These are phyloP conservation scores for Crotalaria pallida DNA, from an alignment of 306 rosid genomes.

Conservation along the genomic window DNA sequence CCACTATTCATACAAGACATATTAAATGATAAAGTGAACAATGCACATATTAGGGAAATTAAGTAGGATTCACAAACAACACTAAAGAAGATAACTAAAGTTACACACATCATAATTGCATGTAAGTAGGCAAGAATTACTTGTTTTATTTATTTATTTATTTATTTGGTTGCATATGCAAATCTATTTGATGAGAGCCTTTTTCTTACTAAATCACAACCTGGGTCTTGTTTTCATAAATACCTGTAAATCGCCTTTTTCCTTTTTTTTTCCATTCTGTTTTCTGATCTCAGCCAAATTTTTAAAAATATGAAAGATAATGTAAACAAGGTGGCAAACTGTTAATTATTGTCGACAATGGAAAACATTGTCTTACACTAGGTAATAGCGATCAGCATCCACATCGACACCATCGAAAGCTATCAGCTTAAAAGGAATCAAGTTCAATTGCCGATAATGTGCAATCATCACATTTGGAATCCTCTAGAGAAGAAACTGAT, in stretches of 20 bases:
- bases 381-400: no score
- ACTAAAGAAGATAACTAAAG: background rate
- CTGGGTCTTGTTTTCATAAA: no score
- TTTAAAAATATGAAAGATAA: no score
- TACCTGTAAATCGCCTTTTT: no score
- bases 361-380: no score
- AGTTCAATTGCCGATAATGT: no score
- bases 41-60: background rate
- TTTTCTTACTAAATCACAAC: background rate
- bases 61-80: background rate
- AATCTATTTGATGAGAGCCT: background rate
- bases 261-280: no score
- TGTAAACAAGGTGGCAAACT: no score
- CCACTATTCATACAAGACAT: background rate
- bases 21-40: background rate
- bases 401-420: no score
- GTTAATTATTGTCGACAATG: no score
- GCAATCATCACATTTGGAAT: background rate
- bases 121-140: background rate
- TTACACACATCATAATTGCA: background rate
- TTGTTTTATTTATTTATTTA: background rate
- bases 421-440: no score
- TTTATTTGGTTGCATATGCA: conserved; percentile 14
- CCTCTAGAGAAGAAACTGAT: background rate
- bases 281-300: no score